phyloP scores from a whole-genome alignment of 176 grass and related monocot genomes.

The Thalia dealbata region DNA sequence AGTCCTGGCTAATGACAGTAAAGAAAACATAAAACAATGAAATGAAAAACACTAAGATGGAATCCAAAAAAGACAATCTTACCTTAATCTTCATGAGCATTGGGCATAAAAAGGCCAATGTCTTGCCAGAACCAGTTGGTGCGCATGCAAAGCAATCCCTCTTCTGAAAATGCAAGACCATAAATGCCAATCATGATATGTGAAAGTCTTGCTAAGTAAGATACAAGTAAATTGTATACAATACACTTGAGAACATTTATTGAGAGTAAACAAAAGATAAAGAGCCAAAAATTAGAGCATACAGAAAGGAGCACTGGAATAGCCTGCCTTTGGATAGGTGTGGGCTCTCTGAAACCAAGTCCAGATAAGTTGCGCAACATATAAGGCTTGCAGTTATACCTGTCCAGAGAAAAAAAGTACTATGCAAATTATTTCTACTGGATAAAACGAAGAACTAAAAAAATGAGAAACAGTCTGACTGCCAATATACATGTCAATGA shows the following conservation, averaged over 20 bases:
- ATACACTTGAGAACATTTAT: not conserved
- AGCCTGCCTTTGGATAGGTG: constrained; percentile 90
- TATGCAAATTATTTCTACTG: no score
- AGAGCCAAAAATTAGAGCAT: constrained; percentile 24
- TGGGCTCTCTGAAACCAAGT: constrained; percentile 77
- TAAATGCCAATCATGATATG: not conserved
- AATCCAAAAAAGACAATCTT: constrained; percentile 14
- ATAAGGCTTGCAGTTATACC: constrained; percentile 71
- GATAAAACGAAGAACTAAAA: no score
- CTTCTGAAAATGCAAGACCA: constrained; percentile 35
- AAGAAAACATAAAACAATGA: constrained; percentile 5
- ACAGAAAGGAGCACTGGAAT: constrained; percentile 85
- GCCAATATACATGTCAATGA: no score
- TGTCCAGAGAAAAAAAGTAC: constrained; percentile 10
- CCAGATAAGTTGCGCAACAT: constrained; percentile 48
- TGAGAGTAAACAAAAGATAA: constrained; percentile 4
- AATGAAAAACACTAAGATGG: not conserved
- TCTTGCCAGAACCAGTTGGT: constrained; percentile 96
- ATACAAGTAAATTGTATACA: not conserved
- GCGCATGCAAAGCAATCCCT: constrained; percentile 97
- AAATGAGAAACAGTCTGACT: no score
- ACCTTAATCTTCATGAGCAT: constrained; percentile 98
- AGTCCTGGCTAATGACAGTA: constrained; percentile 79
- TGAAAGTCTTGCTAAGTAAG: not conserved
- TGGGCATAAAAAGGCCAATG: constrained; percentile 72